Evolutionary conservation across 1,284 basidiomycete species (phyloP), one percentile per base, ranked within the genome.

Genomic region (Ceraceosorus bombacis): DNA sequence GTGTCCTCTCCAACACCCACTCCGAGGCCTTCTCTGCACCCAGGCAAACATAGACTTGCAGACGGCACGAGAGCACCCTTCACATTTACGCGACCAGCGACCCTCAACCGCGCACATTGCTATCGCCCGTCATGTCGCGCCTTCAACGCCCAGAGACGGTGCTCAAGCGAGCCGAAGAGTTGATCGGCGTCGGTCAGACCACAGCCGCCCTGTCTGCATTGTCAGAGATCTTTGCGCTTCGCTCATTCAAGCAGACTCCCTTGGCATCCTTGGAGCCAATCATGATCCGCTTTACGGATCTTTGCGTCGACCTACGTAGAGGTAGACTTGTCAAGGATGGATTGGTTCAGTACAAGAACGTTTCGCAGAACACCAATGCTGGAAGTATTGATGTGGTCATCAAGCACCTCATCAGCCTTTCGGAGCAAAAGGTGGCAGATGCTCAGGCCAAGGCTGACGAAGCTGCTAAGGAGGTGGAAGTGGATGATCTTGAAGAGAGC

Each of bases 301-400:
- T 99, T 62, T 98, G 92, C 77, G 92, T 98, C 63, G 88, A 91
- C 62, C 86, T 96, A 82, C 86, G 92, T 69, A 93, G 94, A 78
- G 92, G 92, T 3, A 84, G 90, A 41, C 88, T 89, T 40, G 94
- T 91, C 17, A 94, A 95, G 78, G 91, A 95, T 74, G 94, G 91
- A 40, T 84, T 98, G 53, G 65, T 77, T 67, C 76, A 78, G 89
- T 91, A 86, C 88, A 92, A 80, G 78, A 76, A 79, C 69, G 78
- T 96, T 88, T 0, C 79, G 61, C 93, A 97, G 77, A 94, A 95
- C 77, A 86, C 88, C 36, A 90, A 86, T 75, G 90, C 96, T 38
- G 84, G 84, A 55, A 91, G 89, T 64, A 93, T 99, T 77, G 94
- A 98, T 79, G 82, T 84, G 59, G 92, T 97, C 73, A 88, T 98